These are phyloP conservation scores for Suillus paluster DNA, from an alignment of 768 basidiomycete species.

Conservation along the genomic window DNA sequence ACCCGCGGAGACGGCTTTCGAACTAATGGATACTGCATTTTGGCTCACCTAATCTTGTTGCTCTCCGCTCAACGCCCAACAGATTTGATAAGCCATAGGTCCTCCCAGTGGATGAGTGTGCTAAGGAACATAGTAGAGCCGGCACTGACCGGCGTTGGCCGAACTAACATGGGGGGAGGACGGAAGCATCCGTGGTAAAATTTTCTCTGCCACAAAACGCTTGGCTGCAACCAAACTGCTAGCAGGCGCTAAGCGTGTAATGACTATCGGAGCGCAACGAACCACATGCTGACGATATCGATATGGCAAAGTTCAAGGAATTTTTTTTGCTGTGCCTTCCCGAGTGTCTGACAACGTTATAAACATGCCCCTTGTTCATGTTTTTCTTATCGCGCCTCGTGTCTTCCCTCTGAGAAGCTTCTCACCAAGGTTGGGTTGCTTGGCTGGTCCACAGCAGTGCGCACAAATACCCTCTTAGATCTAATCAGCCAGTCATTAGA, in stretches of 20 bases:
- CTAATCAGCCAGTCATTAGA: background rate
- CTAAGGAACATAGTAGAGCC: slow-evolving; percentile 17
- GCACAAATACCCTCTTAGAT: background rate
- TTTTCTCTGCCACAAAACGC: background rate
- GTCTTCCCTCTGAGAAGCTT: background rate
- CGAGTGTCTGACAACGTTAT: background rate
- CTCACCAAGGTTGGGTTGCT: background rate
- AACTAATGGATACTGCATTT: background rate
- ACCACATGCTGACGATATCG: too few species aligned
- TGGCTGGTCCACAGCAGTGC: background rate
- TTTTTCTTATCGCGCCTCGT: background rate
- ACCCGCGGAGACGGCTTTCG: background rate
- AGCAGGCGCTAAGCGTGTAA: too few species aligned
- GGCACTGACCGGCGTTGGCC: slow-evolving; percentile 34
- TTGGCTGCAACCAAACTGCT: slow-evolving; percentile 1
- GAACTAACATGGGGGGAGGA: slow-evolving; percentile 60
- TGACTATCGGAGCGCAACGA: background rate
- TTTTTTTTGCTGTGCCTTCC: background rate
- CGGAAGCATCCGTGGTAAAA: slow-evolving; percentile 51
- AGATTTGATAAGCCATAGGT: background rate
- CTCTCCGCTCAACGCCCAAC: background rate
- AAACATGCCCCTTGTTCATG: slow-evolving; percentile 3
- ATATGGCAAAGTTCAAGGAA: background rate
- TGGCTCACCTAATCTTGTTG: background rate
- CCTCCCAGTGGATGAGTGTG: slow-evolving; percentile 48